Evolutionary conservation across 2,329 filamentous ascomycete genomes (phyloP).

Genomic region (Tolypocladium paradoxum): DNA sequence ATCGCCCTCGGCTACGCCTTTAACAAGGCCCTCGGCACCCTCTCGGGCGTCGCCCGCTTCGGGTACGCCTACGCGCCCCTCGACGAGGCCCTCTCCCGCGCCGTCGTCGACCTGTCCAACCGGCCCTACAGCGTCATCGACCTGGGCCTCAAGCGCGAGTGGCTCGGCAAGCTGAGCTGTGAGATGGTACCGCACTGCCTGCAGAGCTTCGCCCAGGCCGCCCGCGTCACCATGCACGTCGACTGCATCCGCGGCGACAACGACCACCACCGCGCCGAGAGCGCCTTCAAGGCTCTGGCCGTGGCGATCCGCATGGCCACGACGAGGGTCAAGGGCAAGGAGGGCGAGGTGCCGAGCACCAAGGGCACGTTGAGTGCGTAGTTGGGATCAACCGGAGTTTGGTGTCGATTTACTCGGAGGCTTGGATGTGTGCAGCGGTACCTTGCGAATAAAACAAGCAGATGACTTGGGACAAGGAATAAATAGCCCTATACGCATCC

Average conservation of each 20-base stretch:
- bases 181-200: constrained; percentile 98
- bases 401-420: background rate
- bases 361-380: constrained; percentile 75
- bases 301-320: constrained; percentile 75
- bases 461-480: background rate
- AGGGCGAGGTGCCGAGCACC: constrained; percentile 90
- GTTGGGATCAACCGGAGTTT: background rate
- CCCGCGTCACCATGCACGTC: constrained; percentile 87
- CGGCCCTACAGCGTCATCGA: constrained; percentile 78
- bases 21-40: constrained; percentile 64
- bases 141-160: constrained; percentile 78
- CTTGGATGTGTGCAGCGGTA: background rate
- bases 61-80: constrained; percentile 87
- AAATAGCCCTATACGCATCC: background rate
- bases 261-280: constrained; percentile 93
- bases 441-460: background rate
- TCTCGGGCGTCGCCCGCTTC: constrained; percentile 77
- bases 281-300: constrained; percentile 91
- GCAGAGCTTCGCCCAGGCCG: constrained; percentile 85
- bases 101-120: constrained; percentile 90
- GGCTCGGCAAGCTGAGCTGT: constrained; percentile 82
- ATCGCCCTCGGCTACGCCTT: constrained; percentile 84
- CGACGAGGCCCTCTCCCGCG: constrained; percentile 87
- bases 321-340: constrained; percentile 61
- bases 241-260: constrained; percentile 85